phyloP scores from a whole-genome alignment of 768 basidiomycete genomes.

The Hypholoma sublateritium region DNA sequence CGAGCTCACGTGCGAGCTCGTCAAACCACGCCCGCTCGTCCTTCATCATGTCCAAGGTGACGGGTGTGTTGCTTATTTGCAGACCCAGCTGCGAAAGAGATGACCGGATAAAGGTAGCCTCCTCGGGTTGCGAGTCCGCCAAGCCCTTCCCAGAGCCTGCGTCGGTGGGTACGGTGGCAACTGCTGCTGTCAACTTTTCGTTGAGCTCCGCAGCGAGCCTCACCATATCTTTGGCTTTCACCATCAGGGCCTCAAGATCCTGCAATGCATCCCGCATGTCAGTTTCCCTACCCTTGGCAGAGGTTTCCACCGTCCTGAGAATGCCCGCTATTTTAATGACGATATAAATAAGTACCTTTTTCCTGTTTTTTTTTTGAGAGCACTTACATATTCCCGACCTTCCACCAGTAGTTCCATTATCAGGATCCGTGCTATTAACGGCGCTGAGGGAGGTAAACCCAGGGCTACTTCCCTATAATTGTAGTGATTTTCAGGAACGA shows the following conservation, averaged over 20 bases:
- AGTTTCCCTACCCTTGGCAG: constrained; percentile 59
- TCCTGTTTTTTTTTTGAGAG: constrained; percentile 6
- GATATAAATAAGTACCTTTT: constrained; percentile 13
- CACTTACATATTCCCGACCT: constrained; percentile 23
- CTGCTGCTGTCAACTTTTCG: constrained; percentile 62
- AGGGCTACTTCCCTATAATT: constrained; percentile 13
- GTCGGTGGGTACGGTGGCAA: constrained; percentile 20
- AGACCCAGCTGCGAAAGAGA: constrained; percentile 91
- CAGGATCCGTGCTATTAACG: constrained; percentile 17
- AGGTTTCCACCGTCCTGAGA: constrained; percentile 69
- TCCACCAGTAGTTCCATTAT: constrained; percentile 17
- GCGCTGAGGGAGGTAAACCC: constrained; percentile 6
- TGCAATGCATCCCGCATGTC: constrained; percentile 75
- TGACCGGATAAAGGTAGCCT: constrained; percentile 83
- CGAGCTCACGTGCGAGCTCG: constrained; percentile 82
- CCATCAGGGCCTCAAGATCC: constrained; percentile 89
- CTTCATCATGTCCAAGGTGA: constrained; percentile 86
- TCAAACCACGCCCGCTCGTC: constrained; percentile 81
- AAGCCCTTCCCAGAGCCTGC: constrained; percentile 24
- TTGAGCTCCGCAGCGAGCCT: constrained; percentile 86
- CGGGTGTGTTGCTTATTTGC: constrained; percentile 72
- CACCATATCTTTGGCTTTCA: constrained; percentile 92
- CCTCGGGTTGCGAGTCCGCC: constrained; percentile 65
- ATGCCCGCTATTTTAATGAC: constrained; percentile 64
- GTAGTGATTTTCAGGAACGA: constrained; percentile 9